These are phyloP conservation scores for Candida anutae DNA, from an alignment of 1,139 yeast species.

Conservation along the genomic window DNA sequence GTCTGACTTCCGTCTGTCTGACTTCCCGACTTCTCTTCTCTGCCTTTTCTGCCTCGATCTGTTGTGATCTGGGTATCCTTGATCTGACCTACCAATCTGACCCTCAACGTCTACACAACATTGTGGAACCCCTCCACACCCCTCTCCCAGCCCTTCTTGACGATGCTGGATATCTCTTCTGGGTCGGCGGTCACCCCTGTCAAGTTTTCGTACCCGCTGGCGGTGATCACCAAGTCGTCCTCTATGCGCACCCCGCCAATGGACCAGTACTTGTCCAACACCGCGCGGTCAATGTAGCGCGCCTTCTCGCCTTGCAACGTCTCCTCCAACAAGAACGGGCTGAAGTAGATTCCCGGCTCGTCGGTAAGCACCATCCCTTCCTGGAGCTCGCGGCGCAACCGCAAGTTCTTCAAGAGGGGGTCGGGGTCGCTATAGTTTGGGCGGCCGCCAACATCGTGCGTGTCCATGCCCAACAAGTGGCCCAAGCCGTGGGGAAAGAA, in stretches of 20 bases:
- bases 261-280: slow-evolving; percentile 70
- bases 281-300: slow-evolving; percentile 56
- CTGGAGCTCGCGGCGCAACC: slow-evolving; percentile 68
- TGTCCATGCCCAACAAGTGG: slow-evolving; percentile 87
- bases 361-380: slow-evolving; percentile 85
- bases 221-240: slow-evolving; percentile 80
- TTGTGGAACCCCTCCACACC: slow-evolving; percentile 61
- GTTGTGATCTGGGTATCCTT: too few species aligned
- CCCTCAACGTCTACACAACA: slow-evolving; percentile 35
- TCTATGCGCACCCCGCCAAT: slow-evolving; percentile 96
- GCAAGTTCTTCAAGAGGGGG: slow-evolving; percentile 63
- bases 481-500: slow-evolving; percentile 97
- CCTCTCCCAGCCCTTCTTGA: slow-evolving; percentile 59
- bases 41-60: too few species aligned
- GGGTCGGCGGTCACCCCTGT: slow-evolving; percentile 84
- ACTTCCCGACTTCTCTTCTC: too few species aligned
- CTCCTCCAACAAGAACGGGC: slow-evolving; percentile 68
- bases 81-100: too few species aligned
- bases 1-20: too few species aligned
- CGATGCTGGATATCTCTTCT: slow-evolving; percentile 68
- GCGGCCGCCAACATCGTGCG: slow-evolving; percentile 90
- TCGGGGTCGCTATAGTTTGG: slow-evolving; percentile 81
- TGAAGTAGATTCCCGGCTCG: slow-evolving; percentile 93
- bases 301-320: slow-evolving; percentile 51
- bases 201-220: slow-evolving; percentile 68